Percentiles rank a stretch among this genome's conserved stretches.
Conservation (phyloP, 1,139 yeast genomes). For the Kodamaea arcana region DNA sequence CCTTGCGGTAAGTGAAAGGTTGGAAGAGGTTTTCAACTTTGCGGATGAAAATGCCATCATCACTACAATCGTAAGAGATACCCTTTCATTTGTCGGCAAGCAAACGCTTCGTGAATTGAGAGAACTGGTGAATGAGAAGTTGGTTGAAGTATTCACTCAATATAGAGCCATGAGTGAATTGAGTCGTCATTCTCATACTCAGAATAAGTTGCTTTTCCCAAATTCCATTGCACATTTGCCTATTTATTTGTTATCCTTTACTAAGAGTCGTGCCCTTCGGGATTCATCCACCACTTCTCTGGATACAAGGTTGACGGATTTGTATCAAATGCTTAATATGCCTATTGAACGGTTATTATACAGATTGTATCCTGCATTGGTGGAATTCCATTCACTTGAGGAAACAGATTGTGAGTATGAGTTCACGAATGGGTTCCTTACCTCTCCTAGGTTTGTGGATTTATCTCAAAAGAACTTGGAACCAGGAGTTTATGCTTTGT, state of each 20-base stretch:
- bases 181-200: conserved; percentile 42
- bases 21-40: conserved; percentile 71
- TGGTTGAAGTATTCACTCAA: conserved; percentile 71
- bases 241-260: conserved; percentile 61
- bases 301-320: conserved; percentile 59
- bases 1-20: conserved; percentile 75
- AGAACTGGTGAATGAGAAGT: conserved; percentile 56
- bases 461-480: conserved; percentile 44
- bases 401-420: conserved; percentile 52
- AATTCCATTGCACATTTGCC: conserved; percentile 74
- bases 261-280: conserved; percentile 64
- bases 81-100: conserved; percentile 56
- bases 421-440: conserved; percentile 43
- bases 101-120: conserved; percentile 62
- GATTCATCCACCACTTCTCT: conserved; percentile 42
- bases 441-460: conserved; percentile 49
- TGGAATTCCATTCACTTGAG: conserved; percentile 65
- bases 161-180: conserved; percentile 60
- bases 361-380: conserved; percentile 75
- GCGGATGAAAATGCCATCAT: conserved; percentile 81
- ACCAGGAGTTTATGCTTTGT: conserved; percentile 77
- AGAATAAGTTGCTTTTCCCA: conserved; percentile 76
- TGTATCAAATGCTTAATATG: conserved; percentile 50
- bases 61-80: conserved; percentile 70
- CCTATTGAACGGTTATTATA: conserved; percentile 59